Base-by-base conservation (phyloP, 768 basidiomycete species). In the Daedaleopsis sinensis region DNA sequence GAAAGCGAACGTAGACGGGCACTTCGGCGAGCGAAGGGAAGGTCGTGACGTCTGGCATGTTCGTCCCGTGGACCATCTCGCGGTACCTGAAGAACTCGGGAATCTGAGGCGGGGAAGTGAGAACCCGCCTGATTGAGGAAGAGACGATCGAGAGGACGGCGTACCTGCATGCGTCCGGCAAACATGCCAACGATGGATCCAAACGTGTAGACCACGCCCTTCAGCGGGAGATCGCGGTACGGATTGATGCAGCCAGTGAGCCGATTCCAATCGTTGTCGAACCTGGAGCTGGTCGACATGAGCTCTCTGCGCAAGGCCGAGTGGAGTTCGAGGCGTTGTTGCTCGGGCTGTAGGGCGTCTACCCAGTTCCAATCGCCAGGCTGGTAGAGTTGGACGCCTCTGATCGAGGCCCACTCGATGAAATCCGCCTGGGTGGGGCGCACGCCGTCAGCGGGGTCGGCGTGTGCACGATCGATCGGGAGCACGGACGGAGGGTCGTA, bases 121-220 rank as follows among this genome's bases (percentile, higher is more conserved):
- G 36, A 58, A 16, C 35, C 32, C 37, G 58, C 54, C 43, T 44
- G 38, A 44, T 35, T 44, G 43, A 56, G 55, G 21, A 16, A 21
- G 16, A 55, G 36, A 55, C 16, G 56, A 58, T 43, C 49, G 58
- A 10, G 55, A 42, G 21, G 6, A 80, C 38, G 49, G 32, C 86
- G 60, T 55, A 89, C 88, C 57, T 85, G 73, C 71, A 88, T 79
- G 19, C 84, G 77, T 4, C 90, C 89, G 60, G 86, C 80, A 86
- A 84, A 90, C 6, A 82, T 73, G 3, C 88, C 88, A 21, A 70
- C 72, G 65, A 89, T 74, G 3, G 76, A 68, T 7, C 88, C 89
- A 0, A 78, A 79, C 3, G 77, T 77, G 69, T 84, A 87, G 21
- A 76, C 73, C 10, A 59, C 63, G 16, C 73, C 74, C 55, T 74